Evolutionary conservation across 1,139 yeast species (phyloP), one percentile per base, ranked within the genome.

Genomic region (Taphrina pruni): DNA sequence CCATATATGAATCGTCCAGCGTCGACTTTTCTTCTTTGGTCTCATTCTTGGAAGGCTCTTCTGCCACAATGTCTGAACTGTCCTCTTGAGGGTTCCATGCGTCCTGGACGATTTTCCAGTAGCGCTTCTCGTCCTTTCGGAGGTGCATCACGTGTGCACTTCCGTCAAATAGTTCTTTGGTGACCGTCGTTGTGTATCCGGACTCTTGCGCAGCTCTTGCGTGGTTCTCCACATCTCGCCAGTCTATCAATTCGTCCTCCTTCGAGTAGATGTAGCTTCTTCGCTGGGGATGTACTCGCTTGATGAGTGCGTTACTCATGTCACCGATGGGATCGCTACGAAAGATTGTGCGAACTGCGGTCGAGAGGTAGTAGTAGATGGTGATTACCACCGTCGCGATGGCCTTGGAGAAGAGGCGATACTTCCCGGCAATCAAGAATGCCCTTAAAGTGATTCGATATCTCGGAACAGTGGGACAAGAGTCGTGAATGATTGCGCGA

Each of bases 321-420:
- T 43, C 51, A 12, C 54, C 54, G 0, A 58, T 32, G 7, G 54
- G 54, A 46, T 58, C 54, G 21, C 54, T 52, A 1, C 54, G 50
- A 6, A 43, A 41, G 20, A 39, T 14, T n/a, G 21, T 17, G 21
- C 45, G 35, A 17, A 45, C 39, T 6, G 46, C n/a, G 38, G 14
- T 26, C 9, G 54, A n/a, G 43, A 58, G 39, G 17, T 17, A 58
- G 41, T 58, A 58, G 62, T 58, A 58, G 43, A 58, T 45, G 11
- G 62, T 58, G 39, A 58, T 58, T 52, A 58, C 62, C 26, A 58
- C 62, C 26, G 62, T 35, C 2, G 62, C 62, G 14, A 58, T 43
- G 14, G 62, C 62, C 32, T 32, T 58, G 6, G 54, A 45, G 54
- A 58, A 58, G 38, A 58, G 43, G 7, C 62, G 38, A 20, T 58